Conservation (phyloP, 495 filamentous ascomycete species). For the Cryomyces minteri region DNA sequence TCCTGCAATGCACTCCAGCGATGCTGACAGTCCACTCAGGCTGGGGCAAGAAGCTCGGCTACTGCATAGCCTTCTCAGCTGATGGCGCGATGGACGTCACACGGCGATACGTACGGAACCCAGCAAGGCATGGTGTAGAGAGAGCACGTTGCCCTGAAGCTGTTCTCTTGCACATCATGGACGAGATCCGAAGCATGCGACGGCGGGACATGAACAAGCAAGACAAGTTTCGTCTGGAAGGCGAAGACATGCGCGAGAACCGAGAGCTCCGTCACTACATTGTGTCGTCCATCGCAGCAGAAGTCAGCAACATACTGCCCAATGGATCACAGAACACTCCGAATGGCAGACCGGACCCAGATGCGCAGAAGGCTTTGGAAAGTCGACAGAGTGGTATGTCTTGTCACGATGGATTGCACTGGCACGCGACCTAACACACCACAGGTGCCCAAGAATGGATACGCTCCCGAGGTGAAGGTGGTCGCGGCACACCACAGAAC, state of each 20-base stretch:
- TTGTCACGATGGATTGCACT: no score
- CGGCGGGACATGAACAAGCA: constrained; percentile 64
- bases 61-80: constrained; percentile 91
- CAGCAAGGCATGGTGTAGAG: constrained; percentile 47
- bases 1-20: not conserved
- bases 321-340: constrained; percentile 3
- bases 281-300: constrained; percentile 46
- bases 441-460: not conserved
- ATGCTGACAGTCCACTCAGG: constrained; percentile 20
- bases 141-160: constrained; percentile 68
- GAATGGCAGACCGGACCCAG: constrained; percentile 1
- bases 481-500: not conserved
- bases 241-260: constrained; percentile 79
- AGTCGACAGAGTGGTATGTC: not conserved
- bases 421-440: no score
- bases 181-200: constrained; percentile 72
- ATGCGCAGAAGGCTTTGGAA: constrained; percentile 13
- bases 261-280: constrained; percentile 63
- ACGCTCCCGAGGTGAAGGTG: not conserved
- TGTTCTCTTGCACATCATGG: constrained; percentile 69
- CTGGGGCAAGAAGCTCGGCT: constrained; percentile 88
- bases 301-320: constrained; percentile 36
- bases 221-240: constrained; percentile 60
- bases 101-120: constrained; percentile 79
- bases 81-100: constrained; percentile 95